Evolutionary conservation across 2,329 filamentous ascomycete species (phyloP), one percentile per base, ranked within the genome.

Genomic region (Verticillium longisporum): DNA sequence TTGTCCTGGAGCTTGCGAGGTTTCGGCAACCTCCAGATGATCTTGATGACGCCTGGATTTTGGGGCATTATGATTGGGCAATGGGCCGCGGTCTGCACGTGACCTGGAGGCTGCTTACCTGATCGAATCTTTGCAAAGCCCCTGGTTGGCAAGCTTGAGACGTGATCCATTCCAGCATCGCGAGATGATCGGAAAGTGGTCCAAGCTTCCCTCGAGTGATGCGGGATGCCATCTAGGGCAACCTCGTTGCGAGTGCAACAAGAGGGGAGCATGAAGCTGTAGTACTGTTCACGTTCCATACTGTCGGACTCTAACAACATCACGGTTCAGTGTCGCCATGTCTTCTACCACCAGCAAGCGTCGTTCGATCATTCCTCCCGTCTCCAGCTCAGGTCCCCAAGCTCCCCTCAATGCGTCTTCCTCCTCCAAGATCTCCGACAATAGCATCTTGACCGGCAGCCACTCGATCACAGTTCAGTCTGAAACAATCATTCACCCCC

Each of bases 401-500:
- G 82, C 86, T 0, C 86, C 86, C 1, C 82, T 86, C 58, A 81
- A 83, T 68, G 83, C 89, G 71, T 84, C 85, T 18, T 83, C 83
- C 0, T 80, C 80, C 18, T 75, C 88, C 61, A 80, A 80, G 34
- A 87, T 89, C 62, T 83, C 86, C 69, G 86, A 88, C 65, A 82
- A 82, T 62, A 85, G 86, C 11, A 76, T 84, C 18, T 76, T 89
- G 18, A 85, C 79, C 18, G 95, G 95, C 65, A 87, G 84, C 2
- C 84, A 96, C 71, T 88, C 86, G 1, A 91, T 99, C 65, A 88
- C 86, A 55, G 86, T 98, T 64, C 88, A 88, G 61, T 82, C 90
- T 31, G 88, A 92, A 69, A 88, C 86, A 3, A 84, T 97, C 6
- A 77, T 99, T n/a, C 94, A 98, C 69, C 93, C 95, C 1, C 90